These are phyloP conservation scores for Trypanosoma lewisi DNA, from an alignment of 208 protist species.

Conservation along the genomic window DNA sequence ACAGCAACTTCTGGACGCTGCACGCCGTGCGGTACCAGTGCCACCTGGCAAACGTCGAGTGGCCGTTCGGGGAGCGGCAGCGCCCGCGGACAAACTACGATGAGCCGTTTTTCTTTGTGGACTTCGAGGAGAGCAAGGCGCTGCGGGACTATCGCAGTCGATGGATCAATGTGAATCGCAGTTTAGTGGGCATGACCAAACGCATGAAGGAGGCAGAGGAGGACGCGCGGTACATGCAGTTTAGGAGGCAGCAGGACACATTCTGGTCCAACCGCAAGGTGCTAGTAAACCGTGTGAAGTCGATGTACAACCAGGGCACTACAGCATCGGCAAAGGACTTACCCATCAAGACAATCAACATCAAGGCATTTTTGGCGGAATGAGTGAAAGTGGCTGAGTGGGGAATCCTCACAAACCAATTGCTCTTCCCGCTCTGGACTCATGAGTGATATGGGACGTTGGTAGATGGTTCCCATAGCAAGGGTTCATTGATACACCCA, in stretches of 20 bases:
- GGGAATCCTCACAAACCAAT: too few species aligned
- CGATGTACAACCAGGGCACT: conserved; percentile 87
- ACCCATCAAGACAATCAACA: conserved; percentile 83
- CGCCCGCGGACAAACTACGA: conserved; percentile 84
- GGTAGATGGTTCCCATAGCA: too few species aligned
- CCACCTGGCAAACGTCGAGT: conserved; percentile 70
- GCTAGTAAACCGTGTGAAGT: conserved; percentile 88
- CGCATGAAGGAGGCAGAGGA: conserved; percentile 87
- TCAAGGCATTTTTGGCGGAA: conserved; percentile 83
- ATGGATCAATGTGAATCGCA: conserved; percentile 91
- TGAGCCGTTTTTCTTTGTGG: conserved; percentile 86
- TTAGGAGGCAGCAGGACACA: conserved; percentile 83
- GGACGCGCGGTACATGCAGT: conserved; percentile 84
- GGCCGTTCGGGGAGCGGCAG: conserved; percentile 76
- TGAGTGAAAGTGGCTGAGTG: too few species aligned
- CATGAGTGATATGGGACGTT: too few species aligned
- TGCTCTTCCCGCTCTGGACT: too few species aligned
- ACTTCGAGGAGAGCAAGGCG: conserved; percentile 90
- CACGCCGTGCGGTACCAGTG: conserved; percentile 89
- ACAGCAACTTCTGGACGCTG: conserved; percentile 91
- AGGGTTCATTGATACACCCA: too few species aligned
- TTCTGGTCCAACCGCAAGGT: conserved; percentile 91
- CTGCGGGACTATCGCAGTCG: conserved; percentile 86
- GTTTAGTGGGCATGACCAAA: conserved; percentile 86
- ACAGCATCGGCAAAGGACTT: conserved; percentile 67